A percentile compares a stretch with the other conserved stretches of the same genome.
Evolutionary conservation across 75 land plant genomes (phyloP).

Genomic region (Ceratopteris richardii): DNA sequence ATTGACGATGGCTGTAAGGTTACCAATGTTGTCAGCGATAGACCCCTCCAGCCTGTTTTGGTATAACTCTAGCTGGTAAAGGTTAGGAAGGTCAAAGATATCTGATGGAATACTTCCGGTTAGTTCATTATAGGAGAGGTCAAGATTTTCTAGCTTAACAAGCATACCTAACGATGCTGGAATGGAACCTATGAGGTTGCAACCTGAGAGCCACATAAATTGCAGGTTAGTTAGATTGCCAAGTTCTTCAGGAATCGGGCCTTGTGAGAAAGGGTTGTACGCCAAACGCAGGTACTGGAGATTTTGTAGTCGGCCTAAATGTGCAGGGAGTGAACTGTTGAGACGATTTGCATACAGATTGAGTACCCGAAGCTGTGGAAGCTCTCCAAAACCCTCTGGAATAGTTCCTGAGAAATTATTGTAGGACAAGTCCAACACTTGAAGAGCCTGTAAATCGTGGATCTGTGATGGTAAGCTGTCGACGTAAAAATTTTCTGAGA

Average conservation of each 20-base stretch:
- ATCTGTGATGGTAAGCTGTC: conserved; percentile 39
- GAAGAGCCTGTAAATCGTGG: conserved; percentile 25
- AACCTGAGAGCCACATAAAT: conserved; percentile 42
- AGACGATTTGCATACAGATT: conserved; percentile 29
- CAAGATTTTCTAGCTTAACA: conserved; percentile 31
- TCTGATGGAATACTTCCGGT: conserved; percentile 46
- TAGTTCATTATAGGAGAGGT: conserved; percentile 47
- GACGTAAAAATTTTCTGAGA: conserved; percentile 39
- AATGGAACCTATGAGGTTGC: conserved; percentile 44
- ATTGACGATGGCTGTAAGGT: conserved; percentile 28
- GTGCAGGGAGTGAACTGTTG: conserved; percentile 29
- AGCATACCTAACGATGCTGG: conserved; percentile 49
- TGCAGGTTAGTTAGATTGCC: conserved; percentile 43
- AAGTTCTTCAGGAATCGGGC: conserved; percentile 47
- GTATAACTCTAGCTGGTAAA: conserved; percentile 67
- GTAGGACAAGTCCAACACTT: conserved; percentile 43
- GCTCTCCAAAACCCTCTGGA: conserved; percentile 31
- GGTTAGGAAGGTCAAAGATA: conserved; percentile 31
- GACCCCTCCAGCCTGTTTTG: conserved; percentile 58
- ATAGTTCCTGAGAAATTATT: conserved; percentile 62
- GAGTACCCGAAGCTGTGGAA: conserved; percentile 24
- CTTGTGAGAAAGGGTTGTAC: conserved; percentile 48
- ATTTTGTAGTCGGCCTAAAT: conserved; percentile 37
- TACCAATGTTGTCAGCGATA: conserved; percentile 41
- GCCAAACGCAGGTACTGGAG: conserved; percentile 45